Evolutionary conservation across 257 asterid species (phyloP).

Genomic region (Penstemon davidsonii): DNA sequence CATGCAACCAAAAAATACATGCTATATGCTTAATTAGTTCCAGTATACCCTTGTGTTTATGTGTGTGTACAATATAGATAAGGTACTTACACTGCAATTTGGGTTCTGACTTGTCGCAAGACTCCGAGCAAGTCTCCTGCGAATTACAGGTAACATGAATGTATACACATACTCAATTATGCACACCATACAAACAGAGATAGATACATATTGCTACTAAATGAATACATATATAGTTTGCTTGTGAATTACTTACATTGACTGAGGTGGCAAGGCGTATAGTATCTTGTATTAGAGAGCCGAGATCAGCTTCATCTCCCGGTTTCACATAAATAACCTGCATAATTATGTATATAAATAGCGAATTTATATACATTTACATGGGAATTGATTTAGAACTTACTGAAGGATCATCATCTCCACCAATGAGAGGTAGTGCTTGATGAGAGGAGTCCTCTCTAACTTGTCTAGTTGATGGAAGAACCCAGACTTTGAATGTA

Average conservation of each 20-base stretch:
- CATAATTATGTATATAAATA: slow-evolving; percentile 1
- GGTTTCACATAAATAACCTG: slow-evolving; percentile 94
- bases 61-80: background rate
- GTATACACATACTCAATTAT: background rate
- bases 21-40: background rate
- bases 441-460: slow-evolving; percentile 37
- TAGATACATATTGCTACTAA: background rate
- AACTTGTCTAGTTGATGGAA: slow-evolving; percentile 45
- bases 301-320: slow-evolving; percentile 78
- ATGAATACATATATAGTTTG: background rate
- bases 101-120: slow-evolving; percentile 74
- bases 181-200: too few relatives aligned
- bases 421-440: slow-evolving; percentile 55
- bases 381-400: slow-evolving; percentile 6
- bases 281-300: slow-evolving; percentile 72
- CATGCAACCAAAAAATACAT: background rate
- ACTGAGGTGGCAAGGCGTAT: slow-evolving; percentile 69
- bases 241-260: slow-evolving; percentile 37
- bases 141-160: slow-evolving; percentile 12
- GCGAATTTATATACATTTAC: background rate
- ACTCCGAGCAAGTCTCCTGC: slow-evolving; percentile 87
- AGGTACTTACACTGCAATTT: slow-evolving; percentile 57
- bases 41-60: background rate
- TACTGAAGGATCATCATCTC: slow-evolving; percentile 87
- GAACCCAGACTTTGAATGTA: slow-evolving; percentile 78